Base-by-base conservation (phyloP, 768 basidiomycete species). In the Mycena amicta region DNA sequence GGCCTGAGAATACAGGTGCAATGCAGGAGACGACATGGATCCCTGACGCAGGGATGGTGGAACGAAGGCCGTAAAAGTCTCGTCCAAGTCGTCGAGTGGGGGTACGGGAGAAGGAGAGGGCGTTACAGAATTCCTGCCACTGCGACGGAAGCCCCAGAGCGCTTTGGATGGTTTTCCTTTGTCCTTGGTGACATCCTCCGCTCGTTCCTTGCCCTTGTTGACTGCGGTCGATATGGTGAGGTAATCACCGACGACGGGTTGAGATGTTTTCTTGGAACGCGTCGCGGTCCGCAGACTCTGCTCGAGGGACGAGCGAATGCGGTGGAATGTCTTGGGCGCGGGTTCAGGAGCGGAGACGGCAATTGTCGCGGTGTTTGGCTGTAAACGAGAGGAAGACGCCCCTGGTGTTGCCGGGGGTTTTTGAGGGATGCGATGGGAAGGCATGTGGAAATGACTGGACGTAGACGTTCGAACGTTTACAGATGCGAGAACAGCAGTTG, bases 21-120 rank as follows among this genome's bases (percentile, higher is more conserved):
- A 71, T 27, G 86, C 80, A 53, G 90, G 90, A 22, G 89, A 89
- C 56, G 90, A 92, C 77, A 88, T 80, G 47, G 90, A 89, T 37
- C 83, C 90, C 60, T 81, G 81, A 55, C 84, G 81, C 59, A 90
- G 72, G 33, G 88, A 89, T 43, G 89, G 89, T 43, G 84, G 79
- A 59, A 80, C 74, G 74, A 83, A 90, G 69, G 78, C 80, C 50
- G 83, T 80, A 68, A 78, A 79, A 65, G 71, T 72, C 66, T 75
- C 75, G 58, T 75, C 73, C 59, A 66, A 67, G 53, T 58, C 61
- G 55, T 77, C 66, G 26, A 56, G 64, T 40, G 75, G 72, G 56
- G 78, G 67, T 52, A 73, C 72, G 66, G 78, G 74, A 57, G 77
- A 68, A 56, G 75, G 74, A 51, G 77, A 74, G 54, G 74, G 70